Base-by-base conservation (phyloP, 1,284 basidiomycete genomes). In the Porodaedalea pini region DNA sequence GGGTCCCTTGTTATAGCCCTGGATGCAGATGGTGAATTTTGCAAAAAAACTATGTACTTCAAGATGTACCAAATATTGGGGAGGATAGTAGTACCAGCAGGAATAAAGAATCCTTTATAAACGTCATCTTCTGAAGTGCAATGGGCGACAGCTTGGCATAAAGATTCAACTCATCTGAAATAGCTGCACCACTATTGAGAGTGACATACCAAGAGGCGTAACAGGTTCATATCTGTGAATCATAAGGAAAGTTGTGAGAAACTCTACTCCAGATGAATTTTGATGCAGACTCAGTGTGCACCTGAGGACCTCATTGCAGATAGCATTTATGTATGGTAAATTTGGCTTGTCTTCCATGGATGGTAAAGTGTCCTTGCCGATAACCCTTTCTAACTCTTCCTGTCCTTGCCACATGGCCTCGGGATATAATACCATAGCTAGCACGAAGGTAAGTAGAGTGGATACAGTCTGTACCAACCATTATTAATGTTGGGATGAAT, bases 251-350 rank as follows among this genome's bases (percentile, higher is more conserved):
- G 19, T 8, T 34, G 25, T 45, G n/a, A n/a, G n/a, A n/a, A n/a
- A n/a, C 44, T 23, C 13, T 15, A 5, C 11, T 47, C n/a, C 4
- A 11, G 44, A 45, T 2, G n/a, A 45, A 10, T 45, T 8, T 31
- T 17, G n/a, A 41, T 19, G n/a, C n/a, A 47, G 25, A 11, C 4
- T 6, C 27, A 40, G 25, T 49, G n/a, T 27, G 5, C n/a, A 59
- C 58, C 58, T 32, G 15, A 63, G 19, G 8, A 61, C 58, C 45
- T 68, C 67, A 44, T 62, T 59, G 15, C 62, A 54, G 19, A 68
- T 57, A 3, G 65, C 64, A 25, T 64, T 55, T 10, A 63, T 50
- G 48, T 65, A 68, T n/a, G 64, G 67, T 15, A 68, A 43, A 11
- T 51, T 49, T 13, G 54, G 48, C 19, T 55, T 47, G 49, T 68